Percentiles rank a stretch among this genome's conserved stretches.
These are phyloP conservation scores for Triglochin maritima DNA, from an alignment of 106 monocot genomes.

Conservation along the genomic window DNA sequence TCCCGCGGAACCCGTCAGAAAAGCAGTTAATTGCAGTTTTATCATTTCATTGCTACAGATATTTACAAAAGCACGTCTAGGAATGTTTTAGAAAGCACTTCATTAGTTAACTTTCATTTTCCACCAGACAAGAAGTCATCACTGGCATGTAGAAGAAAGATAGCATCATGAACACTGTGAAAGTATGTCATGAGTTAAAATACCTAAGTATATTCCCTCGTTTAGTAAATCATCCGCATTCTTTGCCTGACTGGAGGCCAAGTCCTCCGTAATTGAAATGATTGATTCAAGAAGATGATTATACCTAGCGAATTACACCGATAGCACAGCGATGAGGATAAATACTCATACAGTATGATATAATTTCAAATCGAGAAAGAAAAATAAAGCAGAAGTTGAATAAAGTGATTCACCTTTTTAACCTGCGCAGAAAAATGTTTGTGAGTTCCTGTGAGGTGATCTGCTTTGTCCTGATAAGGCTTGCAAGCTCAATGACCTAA, in stretches of 20 bases:
- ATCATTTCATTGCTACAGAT: too few species aligned
- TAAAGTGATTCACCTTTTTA: conserved; percentile 40
- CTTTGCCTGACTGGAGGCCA: conserved; percentile 70
- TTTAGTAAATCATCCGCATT: conserved; percentile 68
- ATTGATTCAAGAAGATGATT: conserved; percentile 68
- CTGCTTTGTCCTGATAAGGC: conserved; percentile 67
- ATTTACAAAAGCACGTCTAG: too few species aligned
- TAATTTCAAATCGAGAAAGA: neutral
- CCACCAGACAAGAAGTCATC: neutral
- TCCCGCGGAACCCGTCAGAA: too few species aligned
- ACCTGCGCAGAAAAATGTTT: conserved; percentile 52
- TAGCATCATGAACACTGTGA: neutral
- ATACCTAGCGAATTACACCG: conserved; percentile 35
- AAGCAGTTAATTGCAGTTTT: too few species aligned
- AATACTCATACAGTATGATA: neutral
- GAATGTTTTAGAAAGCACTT: too few species aligned
- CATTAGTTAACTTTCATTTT: too few species aligned
- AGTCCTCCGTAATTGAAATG: conserved; percentile 64
- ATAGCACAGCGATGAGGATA: neutral
- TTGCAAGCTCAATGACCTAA: conserved; percentile 82
- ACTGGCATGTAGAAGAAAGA: neutral
- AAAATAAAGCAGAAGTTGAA: neutral
- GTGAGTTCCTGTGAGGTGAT: conserved; percentile 76
- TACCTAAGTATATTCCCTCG: conserved; percentile 74
- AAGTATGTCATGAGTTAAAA: neutral